Evolutionary conservation across 768 basidiomycete species (phyloP).

Genomic region (Boletus eberwhitei): DNA sequence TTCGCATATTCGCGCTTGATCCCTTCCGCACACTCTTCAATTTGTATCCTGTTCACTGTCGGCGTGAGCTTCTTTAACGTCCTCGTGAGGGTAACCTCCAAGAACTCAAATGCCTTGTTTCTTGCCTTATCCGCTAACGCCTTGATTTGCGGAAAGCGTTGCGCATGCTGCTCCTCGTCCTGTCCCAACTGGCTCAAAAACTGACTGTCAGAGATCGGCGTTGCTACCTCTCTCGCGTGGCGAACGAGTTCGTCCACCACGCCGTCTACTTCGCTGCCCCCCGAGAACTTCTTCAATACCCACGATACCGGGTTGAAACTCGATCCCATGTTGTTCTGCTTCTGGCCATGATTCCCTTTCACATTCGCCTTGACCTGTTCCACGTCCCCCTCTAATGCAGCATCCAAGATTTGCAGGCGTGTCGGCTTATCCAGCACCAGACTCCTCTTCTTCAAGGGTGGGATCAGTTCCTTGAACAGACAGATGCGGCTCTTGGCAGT

Average conservation of each 20-base stretch:
- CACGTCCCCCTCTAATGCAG: constrained; percentile 1
- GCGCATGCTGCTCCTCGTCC: background rate
- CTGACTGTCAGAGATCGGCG: constrained; percentile 8
- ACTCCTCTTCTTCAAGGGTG: background rate
- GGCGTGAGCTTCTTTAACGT: constrained; percentile 9
- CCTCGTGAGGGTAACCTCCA: background rate
- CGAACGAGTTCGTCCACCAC: constrained; percentile 2
- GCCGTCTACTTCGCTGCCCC: background rate
- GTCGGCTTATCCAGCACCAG: background rate
- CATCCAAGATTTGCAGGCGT: background rate
- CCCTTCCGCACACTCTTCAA: background rate
- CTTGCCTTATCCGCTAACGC: background rate
- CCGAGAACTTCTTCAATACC: background rate
- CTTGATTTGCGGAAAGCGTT: background rate
- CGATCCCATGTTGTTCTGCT: background rate
- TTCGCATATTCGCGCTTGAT: background rate
- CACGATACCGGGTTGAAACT: background rate
- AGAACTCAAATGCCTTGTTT: background rate
- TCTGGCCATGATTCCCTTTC: background rate
- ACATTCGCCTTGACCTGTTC: constrained; percentile 3
- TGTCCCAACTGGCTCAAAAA: constrained; percentile 11
- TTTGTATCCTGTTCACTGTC: constrained; percentile 8
- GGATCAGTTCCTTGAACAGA: constrained; percentile 3
- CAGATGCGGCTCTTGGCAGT: constrained; percentile 14
- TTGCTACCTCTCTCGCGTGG: background rate